These are phyloP conservation scores for Lumnitzera littorea DNA, from an alignment of 345 rosid genomes.

Conservation along the genomic window DNA sequence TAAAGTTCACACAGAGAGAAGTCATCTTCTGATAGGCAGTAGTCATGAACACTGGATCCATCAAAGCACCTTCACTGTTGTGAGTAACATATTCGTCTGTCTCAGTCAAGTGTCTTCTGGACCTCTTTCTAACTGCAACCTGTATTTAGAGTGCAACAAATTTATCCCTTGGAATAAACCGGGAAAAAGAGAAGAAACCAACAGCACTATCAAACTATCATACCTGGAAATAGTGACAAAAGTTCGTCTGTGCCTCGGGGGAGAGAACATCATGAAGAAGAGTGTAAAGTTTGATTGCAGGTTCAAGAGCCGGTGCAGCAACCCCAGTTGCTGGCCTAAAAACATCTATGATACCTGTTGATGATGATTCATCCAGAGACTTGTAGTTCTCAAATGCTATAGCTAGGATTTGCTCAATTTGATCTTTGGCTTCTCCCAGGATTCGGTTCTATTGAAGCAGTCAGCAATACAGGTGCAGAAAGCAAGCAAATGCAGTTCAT, in stretches of 20 bases:
- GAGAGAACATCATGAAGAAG: constrained; percentile 88
- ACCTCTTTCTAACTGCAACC: constrained; percentile 89
- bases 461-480: constrained; percentile 12
- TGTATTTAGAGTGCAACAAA: constrained; percentile 15
- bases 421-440: constrained; percentile 84
- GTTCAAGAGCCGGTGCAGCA: constrained; percentile 79
- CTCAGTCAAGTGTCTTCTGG: constrained; percentile 77
- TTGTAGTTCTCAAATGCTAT: constrained; percentile 87
- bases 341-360: constrained; percentile 65
- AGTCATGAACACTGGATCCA: constrained; percentile 60
- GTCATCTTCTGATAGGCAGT: constrained; percentile 94
- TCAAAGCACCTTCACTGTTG: constrained; percentile 44
- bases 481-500: background rate
- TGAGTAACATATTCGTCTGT: constrained; percentile 80
- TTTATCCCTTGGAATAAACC: background rate
- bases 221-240: constrained; percentile 93
- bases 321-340: constrained; percentile 75
- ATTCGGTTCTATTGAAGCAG: constrained; percentile 69
- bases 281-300: constrained; percentile 86
- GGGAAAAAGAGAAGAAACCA: constrained; percentile 5
- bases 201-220: constrained; percentile 5
- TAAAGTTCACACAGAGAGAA: constrained; percentile 58
- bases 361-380: constrained; percentile 79
- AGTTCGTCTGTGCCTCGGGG: constrained; percentile 83
- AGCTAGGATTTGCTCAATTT: constrained; percentile 91